Percentiles rank a stretch among this genome's conserved stretches.
Conservation (phyloP, 2,329 filamentous ascomycete species). For the Orbilia javanica region DNA sequence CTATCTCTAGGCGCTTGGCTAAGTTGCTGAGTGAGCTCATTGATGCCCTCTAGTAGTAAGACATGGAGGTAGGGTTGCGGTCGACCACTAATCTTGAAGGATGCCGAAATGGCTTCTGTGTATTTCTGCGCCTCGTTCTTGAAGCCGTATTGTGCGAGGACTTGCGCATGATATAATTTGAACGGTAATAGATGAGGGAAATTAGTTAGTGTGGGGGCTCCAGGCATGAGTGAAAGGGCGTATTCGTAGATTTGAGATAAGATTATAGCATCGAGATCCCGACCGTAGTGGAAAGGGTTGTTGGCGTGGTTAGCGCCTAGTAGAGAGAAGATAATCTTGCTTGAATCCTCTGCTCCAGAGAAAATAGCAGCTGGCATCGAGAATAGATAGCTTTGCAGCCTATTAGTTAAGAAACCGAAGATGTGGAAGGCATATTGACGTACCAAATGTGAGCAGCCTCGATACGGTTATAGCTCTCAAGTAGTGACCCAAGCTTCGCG, state of each 20-base stretch:
- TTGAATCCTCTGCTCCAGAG: conserved; percentile 84
- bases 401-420: conserved; percentile 20
- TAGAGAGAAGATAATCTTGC: conserved; percentile 79
- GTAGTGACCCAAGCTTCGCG: conserved; percentile 81
- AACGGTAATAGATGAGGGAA: conserved; percentile 89
- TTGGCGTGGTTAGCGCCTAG: conserved; percentile 85
- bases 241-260: conserved; percentile 98
- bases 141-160: conserved; percentile 84
- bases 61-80: conserved; percentile 88
- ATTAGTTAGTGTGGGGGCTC: conserved; percentile 70
- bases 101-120: conserved; percentile 82
- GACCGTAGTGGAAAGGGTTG: conserved; percentile 77
- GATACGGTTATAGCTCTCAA: conserved; percentile 85
- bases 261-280: conserved; percentile 86
- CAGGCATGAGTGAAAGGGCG: conserved; percentile 77
- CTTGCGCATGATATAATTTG: conserved; percentile 88
- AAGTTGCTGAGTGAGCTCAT: conserved; percentile 85
- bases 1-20: conserved; percentile 87
- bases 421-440: background rate
- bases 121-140: conserved; percentile 88
- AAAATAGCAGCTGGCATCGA: conserved; percentile 78
- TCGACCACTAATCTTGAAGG: conserved; percentile 83
- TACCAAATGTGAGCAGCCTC: conserved; percentile 91
- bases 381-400: conserved; percentile 76
- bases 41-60: conserved; percentile 78